A percentile compares a stretch with the other conserved stretches of the same genome.
These are phyloP conservation scores for Melanogaster broomeanus DNA, from an alignment of 768 basidiomycete species.

Conservation along the genomic window DNA sequence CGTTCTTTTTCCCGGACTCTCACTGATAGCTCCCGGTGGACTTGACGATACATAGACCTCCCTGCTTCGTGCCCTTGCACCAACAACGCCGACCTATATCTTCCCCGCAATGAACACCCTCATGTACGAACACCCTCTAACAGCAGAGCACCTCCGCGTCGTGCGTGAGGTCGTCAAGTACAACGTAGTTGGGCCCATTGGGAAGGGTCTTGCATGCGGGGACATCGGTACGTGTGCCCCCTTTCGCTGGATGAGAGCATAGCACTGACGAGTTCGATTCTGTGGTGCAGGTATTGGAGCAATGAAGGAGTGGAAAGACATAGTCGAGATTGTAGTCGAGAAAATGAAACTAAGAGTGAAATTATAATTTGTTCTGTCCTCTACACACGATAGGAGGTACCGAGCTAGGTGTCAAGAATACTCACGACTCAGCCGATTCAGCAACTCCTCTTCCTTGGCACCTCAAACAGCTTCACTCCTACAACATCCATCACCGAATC, in stretches of 20 bases:
- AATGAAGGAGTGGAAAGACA: slow-evolving; percentile 96
- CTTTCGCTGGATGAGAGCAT: neutral
- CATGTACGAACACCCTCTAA: slow-evolving; percentile 96
- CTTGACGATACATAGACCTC: slow-evolving; percentile 51
- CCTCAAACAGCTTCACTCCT: slow-evolving; percentile 30
- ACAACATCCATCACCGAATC: slow-evolving; percentile 14
- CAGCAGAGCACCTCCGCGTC: slow-evolving; percentile 76
- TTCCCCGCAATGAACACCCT: slow-evolving; percentile 99
- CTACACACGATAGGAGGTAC: neutral
- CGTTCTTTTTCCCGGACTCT: neutral
- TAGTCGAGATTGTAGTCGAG: slow-evolving; percentile 72
- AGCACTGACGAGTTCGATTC: neutral
- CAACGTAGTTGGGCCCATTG: slow-evolving; percentile 81
- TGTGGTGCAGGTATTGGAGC: slow-evolving; percentile 72
- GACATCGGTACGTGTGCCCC: slow-evolving; percentile 67
- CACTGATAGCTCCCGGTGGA: neutral
- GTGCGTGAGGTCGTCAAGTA: slow-evolving; percentile 80
- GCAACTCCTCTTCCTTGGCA: slow-evolving; percentile 3
- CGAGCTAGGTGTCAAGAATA: neutral
- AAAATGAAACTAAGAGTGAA: slow-evolving; percentile 38
- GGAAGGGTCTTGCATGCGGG: slow-evolving; percentile 88
- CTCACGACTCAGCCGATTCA: slow-evolving; percentile 5
- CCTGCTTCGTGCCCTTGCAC: slow-evolving; percentile 80
- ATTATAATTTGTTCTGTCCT: neutral
- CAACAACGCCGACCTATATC: slow-evolving; percentile 82